A percentile compares a stretch with the other conserved stretches of the same genome.
Evolutionary conservation across 2,329 filamentous ascomycete species (phyloP).

Genomic region (Tolypocladium tundrense): DNA sequence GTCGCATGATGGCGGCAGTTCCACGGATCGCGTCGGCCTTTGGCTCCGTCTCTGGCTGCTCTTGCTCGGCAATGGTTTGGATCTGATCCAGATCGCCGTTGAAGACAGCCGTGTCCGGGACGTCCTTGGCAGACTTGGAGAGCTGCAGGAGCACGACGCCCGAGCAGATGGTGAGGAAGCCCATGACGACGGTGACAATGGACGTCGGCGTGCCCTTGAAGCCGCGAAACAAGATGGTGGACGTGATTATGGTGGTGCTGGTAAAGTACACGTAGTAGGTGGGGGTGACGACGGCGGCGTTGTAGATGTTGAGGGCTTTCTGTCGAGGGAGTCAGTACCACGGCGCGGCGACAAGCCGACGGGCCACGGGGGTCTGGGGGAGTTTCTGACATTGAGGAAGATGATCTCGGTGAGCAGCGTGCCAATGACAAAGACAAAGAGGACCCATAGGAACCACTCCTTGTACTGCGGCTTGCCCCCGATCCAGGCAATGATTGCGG

Average conservation of each 20-base stretch:
- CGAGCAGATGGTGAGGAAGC: slow-evolving; percentile 87
- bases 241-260: slow-evolving; percentile 87
- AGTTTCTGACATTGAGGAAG: slow-evolving; percentile 74
- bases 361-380: background rate
- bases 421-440: slow-evolving; percentile 81
- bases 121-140: slow-evolving; percentile 97
- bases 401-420: slow-evolving; percentile 91
- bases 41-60: slow-evolving; percentile 91
- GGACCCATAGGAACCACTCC: slow-evolving; percentile 91
- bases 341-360: no score
- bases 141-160: slow-evolving; percentile 88
- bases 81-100: slow-evolving; percentile 89
- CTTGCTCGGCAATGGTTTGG: slow-evolving; percentile 86
- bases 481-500: slow-evolving; percentile 81
- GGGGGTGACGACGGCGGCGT: slow-evolving; percentile 90
- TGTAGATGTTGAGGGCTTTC: slow-evolving; percentile 98
- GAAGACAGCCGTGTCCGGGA: slow-evolving; percentile 88
- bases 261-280: slow-evolving; percentile 99
- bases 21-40: slow-evolving; percentile 95
- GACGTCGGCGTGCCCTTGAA: slow-evolving; percentile 77
- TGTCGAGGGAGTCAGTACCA: slow-evolving; percentile 23
- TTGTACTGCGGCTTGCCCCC: slow-evolving; percentile 82
- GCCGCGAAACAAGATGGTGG: slow-evolving; percentile 81
- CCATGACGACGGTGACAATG: slow-evolving; percentile 84
- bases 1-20: slow-evolving; percentile 75